Evolutionary conservation across 2,329 filamentous ascomycete genomes (phyloP), one percentile per base, ranked within the genome.

Genomic region (Talaromyces verruculosus): DNA sequence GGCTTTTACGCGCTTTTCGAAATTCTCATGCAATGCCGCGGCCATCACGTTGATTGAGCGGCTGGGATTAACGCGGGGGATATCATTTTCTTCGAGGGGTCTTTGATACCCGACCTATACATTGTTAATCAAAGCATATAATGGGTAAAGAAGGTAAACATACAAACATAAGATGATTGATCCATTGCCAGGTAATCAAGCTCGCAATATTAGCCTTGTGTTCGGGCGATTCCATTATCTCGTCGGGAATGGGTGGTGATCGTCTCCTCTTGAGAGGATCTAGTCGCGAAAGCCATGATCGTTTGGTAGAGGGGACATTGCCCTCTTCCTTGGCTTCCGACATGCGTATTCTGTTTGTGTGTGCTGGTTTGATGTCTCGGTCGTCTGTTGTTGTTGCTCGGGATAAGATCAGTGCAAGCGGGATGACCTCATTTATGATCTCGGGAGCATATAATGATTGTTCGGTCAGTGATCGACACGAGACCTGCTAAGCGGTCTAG

Each of bases 61-160:
- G 67, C 89, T 81, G 1, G 92, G 92, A 68, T 96, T 96, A 70
- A 97, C 90, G 2, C 83, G 79, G 88, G 91, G 96, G 65, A 97
- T 87, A 74, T 97, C 93, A 69, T 90, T 91, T 65, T 88, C 80
- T 73, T 96, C 89, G 2, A 97, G 84, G 2, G 88, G 87, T 17
- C 93, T 88, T 75, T 91, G 89, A 77, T 96, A 97, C 35, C 93
- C 93, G 49, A 87, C 85, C 87, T 91, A 70, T 43, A 58, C 19
- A 22, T 19, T 43, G 10, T 65, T 10, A 67, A 25, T 57, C 17
- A 10, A 30, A 3, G 22, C 41, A 49, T 33, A 19, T 15, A 11
- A n/a, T 59, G 4, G 7, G 8, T 5, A 22, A 7, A 10, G 15
- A 19, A 10, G 3, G 33, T 8, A 17, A 41, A 79, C 85, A 80